Evolutionary conservation across 2,329 filamentous ascomycete species (phyloP).

Genomic region (Epichloe glyceriae): DNA sequence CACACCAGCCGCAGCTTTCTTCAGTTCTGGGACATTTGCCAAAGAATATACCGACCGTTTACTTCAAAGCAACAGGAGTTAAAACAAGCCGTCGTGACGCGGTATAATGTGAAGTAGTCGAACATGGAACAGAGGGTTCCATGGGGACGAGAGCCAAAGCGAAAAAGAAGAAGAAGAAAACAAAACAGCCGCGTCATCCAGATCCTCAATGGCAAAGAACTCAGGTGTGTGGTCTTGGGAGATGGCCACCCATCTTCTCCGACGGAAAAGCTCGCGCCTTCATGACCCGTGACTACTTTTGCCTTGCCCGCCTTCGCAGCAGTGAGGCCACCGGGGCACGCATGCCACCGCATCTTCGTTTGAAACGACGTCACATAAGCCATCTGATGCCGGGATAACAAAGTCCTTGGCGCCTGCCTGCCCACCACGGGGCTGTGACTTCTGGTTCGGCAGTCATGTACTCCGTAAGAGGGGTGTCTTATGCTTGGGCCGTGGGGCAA

Average conservation of each 20-base stretch:
- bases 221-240: constrained; percentile 22
- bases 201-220: constrained; percentile 61
- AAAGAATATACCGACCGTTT: no score
- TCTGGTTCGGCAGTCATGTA: constrained; percentile 57
- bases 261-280: constrained; percentile 2
- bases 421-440: constrained; percentile 34
- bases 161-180: no score
- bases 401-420: constrained; percentile 36
- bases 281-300: constrained; percentile 11
- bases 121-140: constrained; percentile 16
- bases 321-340: constrained; percentile 38
- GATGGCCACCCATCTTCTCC: constrained; percentile 13
- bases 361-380: constrained; percentile 50
- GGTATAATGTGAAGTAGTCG: no score
- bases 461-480: constrained; percentile 39
- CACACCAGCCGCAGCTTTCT: no score
- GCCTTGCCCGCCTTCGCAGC: constrained; percentile 14
- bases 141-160: no score
- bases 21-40: no score
- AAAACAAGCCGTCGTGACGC: no score
- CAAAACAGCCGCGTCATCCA: constrained; percentile 54
- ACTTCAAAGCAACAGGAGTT: no score
- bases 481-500: constrained; percentile 25
- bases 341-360: constrained; percentile 45
- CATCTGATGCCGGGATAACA: constrained; percentile 53